These are phyloP conservation scores for Rossbeevera mucosa DNA, from an alignment of 768 basidiomycete genomes.

Conservation along the genomic window DNA sequence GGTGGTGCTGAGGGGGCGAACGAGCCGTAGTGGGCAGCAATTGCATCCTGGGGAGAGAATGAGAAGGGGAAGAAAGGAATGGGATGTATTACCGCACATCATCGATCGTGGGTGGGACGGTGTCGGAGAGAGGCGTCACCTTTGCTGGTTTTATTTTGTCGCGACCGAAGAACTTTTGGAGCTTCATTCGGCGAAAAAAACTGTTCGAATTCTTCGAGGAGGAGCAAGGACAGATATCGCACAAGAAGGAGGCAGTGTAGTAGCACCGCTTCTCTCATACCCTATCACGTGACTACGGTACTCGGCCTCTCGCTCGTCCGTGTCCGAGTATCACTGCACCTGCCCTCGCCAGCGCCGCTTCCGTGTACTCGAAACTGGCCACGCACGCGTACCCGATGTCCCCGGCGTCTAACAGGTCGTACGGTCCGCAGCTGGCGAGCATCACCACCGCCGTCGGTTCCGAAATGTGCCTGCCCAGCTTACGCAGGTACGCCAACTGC, in stretches of 20 bases:
- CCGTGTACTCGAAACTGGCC: constrained; percentile 58
- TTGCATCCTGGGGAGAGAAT: constrained; percentile 17
- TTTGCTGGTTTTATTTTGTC: constrained; percentile 42
- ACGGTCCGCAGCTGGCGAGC: constrained; percentile 62
- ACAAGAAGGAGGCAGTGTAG: constrained; percentile 18
- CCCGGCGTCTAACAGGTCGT: constrained; percentile 42
- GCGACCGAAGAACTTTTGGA: constrained; percentile 49
- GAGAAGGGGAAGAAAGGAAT: background rate
- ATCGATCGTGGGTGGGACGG: constrained; percentile 24
- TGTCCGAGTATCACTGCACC: constrained; percentile 42
- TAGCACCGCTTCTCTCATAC: constrained; percentile 5
- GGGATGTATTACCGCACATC: too few species aligned
- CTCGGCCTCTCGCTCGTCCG: background rate
- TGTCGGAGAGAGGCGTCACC: constrained; percentile 21
- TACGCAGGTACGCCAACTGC: constrained; percentile 44
- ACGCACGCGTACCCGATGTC: constrained; percentile 36
- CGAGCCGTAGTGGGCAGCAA: constrained; percentile 20
- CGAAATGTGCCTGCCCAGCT: constrained; percentile 20
- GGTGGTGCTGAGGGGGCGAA: background rate
- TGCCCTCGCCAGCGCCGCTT: constrained; percentile 44
- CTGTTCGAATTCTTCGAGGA: background rate
- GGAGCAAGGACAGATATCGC: constrained; percentile 8
- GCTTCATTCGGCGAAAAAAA: constrained; percentile 40
- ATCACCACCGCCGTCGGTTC: constrained; percentile 39
- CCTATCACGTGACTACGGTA: constrained; percentile 25